Conservation (phyloP, 1,284 basidiomycete species). For the Ceratobasidium sp. region DNA sequence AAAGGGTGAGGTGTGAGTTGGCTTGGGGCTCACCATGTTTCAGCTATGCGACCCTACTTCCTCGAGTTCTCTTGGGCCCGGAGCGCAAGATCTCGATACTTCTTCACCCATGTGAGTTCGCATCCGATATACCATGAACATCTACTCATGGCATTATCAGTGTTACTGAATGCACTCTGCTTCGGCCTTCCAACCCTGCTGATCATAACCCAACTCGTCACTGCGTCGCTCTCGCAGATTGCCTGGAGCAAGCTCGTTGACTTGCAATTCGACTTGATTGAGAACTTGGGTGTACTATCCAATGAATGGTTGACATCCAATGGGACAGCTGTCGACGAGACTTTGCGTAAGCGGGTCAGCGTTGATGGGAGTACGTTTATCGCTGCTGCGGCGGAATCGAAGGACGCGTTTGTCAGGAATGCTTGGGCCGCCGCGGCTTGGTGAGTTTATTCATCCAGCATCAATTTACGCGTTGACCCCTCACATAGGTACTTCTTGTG, state of each 20-base stretch:
- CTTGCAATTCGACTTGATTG: constrained; percentile 11
- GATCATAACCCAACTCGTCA: background rate
- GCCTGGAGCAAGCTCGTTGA: constrained; percentile 11
- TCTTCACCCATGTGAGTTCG: constrained; percentile 4
- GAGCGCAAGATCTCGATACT: background rate
- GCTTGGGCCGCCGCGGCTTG: background rate
- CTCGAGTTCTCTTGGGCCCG: background rate
- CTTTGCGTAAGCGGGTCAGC: background rate
- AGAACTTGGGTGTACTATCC: background rate
- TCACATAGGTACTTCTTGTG: constrained; percentile 12
- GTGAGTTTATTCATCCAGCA: background rate
- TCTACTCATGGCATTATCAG: background rate
- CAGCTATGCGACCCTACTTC: constrained; percentile 14
- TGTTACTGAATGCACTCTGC: constrained; percentile 4
- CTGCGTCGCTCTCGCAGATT: background rate
- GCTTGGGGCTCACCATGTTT: background rate
- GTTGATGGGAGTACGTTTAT: background rate
- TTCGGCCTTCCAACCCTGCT: background rate
- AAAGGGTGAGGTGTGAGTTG: background rate
- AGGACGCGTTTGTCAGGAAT: constrained; percentile 4
- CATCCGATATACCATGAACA: background rate
- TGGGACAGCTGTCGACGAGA: background rate
- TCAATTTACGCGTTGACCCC: background rate
- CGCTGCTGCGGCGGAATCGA: background rate
- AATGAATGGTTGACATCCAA: constrained; percentile 10